Base-by-base conservation (phyloP, 768 basidiomycete genomes). In the Lentinula boryana region DNA sequence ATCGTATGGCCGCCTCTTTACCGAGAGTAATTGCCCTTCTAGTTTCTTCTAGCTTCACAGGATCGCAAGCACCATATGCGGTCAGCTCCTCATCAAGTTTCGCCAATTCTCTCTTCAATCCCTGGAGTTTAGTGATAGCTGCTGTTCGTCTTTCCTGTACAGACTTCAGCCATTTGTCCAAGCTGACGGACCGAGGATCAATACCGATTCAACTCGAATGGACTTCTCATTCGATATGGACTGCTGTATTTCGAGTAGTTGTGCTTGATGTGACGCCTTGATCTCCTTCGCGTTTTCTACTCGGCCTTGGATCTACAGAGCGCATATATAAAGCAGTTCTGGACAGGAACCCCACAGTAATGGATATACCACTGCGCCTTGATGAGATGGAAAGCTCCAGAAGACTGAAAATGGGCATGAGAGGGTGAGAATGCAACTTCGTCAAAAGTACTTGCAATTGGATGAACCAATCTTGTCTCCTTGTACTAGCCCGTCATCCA, bases 341-440 rank as follows among this genome's bases (percentile, higher is more conserved):
- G 3, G 18, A 41, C 7, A 15, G 5, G n/a, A 2, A 1, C n/a
- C 9, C 3, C 5, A 15, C 46, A 35, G 7, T 67, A 58, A 46
- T 23, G 43, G 53, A 62, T 72, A 23, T 62, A 94, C 94, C 67
- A 86, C 79, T 7, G 88, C 84, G 4, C 94, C 93, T 50, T 85
- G 83, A 61, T 95, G 91, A 1, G 92, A 94, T 15, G 94, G 94
- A 70, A 97, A 96, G 68, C 91, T 91, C 95, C 95, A 97, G 71
- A 92, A 96, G 74, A 95, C 94, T 95, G 58, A 55, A 23, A 9
- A 18, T 12, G 27, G 15, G 8, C 32, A 57, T 27, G n/a, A 41
- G 54, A 5, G 13, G 16, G 16, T 38, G 16, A 23, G 18, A 36
- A 3, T 21, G 0, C 12, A 12, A 43, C 4, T 7, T n/a, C 15